These are phyloP conservation scores for Penicillium coffeae DNA, from an alignment of 495 filamentous ascomycete species.

Conservation along the genomic window DNA sequence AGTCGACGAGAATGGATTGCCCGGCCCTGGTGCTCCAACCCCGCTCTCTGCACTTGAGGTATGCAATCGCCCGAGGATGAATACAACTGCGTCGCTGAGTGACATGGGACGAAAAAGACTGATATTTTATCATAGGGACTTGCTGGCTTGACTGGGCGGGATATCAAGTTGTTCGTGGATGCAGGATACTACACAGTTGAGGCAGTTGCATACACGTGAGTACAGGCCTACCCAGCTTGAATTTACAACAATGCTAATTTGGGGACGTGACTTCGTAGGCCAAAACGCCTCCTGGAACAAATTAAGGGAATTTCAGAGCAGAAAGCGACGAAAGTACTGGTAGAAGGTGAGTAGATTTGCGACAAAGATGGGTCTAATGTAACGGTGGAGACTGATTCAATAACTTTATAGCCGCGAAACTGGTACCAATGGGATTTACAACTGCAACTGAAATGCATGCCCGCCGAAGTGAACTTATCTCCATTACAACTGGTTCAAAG, in stretches of 20 bases:
- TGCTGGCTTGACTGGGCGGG: constrained; percentile 83
- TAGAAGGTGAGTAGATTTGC: constrained; percentile 61
- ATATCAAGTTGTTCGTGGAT: constrained; percentile 89
- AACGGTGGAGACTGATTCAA: neutral
- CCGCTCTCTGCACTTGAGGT: constrained; percentile 90
- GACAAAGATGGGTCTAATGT: neutral
- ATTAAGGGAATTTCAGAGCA: constrained; percentile 97
- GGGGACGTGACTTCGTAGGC: constrained; percentile 37
- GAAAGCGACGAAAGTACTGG: constrained; percentile 90
- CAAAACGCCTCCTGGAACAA: constrained; percentile 78
- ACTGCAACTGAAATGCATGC: constrained; percentile 99
- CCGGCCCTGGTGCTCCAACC: constrained; percentile 89
- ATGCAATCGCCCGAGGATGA: constrained; percentile 13
- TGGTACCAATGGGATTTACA: constrained; percentile 98
- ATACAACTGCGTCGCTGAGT: too few relatives aligned
- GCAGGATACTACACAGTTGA: constrained; percentile 94
- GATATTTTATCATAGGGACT: constrained; percentile 50
- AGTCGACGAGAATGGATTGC: constrained; percentile 58
- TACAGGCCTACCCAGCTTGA: constrained; percentile 1
- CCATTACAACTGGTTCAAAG: constrained; percentile 95
- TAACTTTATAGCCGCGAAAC: constrained; percentile 66
- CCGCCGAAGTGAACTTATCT: constrained; percentile 91
- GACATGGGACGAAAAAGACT: too few relatives aligned
- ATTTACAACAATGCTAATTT: neutral
- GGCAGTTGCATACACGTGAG: constrained; percentile 84